These are phyloP conservation scores for Fusarium sp. DNA, from an alignment of 2,329 filamentous ascomycete genomes.

Conservation along the genomic window DNA sequence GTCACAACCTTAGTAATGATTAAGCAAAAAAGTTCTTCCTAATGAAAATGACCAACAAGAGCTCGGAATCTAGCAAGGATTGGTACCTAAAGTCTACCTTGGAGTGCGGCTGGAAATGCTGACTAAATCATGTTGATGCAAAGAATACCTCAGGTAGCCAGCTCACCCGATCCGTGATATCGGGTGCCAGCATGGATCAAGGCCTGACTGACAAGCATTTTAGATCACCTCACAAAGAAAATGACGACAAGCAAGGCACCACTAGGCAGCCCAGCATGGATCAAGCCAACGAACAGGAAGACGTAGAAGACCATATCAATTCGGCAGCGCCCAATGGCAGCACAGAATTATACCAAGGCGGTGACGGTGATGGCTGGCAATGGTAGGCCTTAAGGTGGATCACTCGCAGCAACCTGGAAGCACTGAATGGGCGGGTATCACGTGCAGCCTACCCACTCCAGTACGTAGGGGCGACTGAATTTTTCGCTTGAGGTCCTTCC, in stretches of 20 bases:
- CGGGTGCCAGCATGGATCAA: slow-evolving; percentile 22
- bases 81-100: slow-evolving; percentile 31
- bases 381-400: slow-evolving; percentile 37
- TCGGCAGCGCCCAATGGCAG: slow-evolving; percentile 39
- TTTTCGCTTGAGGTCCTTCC: slow-evolving; percentile 57
- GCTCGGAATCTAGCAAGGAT: background rate
- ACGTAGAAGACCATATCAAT: slow-evolving; percentile 18
- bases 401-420: slow-evolving; percentile 12
- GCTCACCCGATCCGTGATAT: slow-evolving; percentile 19
- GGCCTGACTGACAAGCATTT: slow-evolving; percentile 7
- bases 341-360: slow-evolving; percentile 43
- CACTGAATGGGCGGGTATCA: slow-evolving; percentile 47
- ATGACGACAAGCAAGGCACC: slow-evolving; percentile 26
- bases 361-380: slow-evolving; percentile 42
- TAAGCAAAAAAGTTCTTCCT: background rate
- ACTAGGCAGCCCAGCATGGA: slow-evolving; percentile 28
- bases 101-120: slow-evolving; percentile 13
- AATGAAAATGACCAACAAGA: slow-evolving; percentile 18
- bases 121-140: slow-evolving; percentile 29
- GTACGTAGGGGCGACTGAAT: slow-evolving; percentile 53
- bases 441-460: slow-evolving; percentile 50
- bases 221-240: slow-evolving; percentile 14
- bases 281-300: slow-evolving; percentile 28
- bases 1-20: slow-evolving; percentile 5
- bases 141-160: slow-evolving; percentile 2